Evolutionary conservation across 768 basidiomycete genomes (phyloP).

Genomic region (Nidula microcarpa): DNA sequence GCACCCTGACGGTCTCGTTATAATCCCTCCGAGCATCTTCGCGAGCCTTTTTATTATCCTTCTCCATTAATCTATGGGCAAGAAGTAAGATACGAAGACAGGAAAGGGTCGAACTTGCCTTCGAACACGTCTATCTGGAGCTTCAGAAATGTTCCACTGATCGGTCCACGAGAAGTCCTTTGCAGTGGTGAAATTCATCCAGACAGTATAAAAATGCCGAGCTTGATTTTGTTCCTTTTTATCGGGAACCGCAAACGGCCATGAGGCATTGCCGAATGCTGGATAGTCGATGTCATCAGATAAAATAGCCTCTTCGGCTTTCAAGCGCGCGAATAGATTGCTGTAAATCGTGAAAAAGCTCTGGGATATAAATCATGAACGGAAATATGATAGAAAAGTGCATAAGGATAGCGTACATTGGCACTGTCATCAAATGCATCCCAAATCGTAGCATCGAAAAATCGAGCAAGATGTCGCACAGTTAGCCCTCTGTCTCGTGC

Average conservation of each 20-base stretch:
- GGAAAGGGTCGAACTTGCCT: slow-evolving; percentile 39
- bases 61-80: slow-evolving; percentile 77
- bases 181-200: slow-evolving; percentile 81
- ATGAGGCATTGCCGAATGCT: slow-evolving; percentile 76
- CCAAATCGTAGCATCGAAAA: slow-evolving; percentile 77
- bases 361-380: slow-evolving; percentile 33
- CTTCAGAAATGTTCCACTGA: slow-evolving; percentile 78
- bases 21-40: slow-evolving; percentile 89
- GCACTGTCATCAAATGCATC: slow-evolving; percentile 58
- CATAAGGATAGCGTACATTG: slow-evolving; percentile 39
- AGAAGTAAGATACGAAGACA: neutral
- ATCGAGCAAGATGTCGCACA: slow-evolving; percentile 74
- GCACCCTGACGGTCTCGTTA: slow-evolving; percentile 84
- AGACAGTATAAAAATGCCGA: slow-evolving; percentile 77
- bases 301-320: slow-evolving; percentile 69
- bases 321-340: slow-evolving; percentile 80
- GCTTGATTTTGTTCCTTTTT: slow-evolving; percentile 45
- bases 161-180: slow-evolving; percentile 92
- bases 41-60: slow-evolving; percentile 89
- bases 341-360: slow-evolving; percentile 89
- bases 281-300: slow-evolving; percentile 55
- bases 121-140: slow-evolving; percentile 81
- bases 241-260: slow-evolving; percentile 59
- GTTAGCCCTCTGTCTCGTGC: slow-evolving; percentile 74
- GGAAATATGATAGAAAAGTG: neutral